phyloP scores from a whole-genome alignment of 1,284 basidiomycete genomes.

The Xanthoconium separans region DNA sequence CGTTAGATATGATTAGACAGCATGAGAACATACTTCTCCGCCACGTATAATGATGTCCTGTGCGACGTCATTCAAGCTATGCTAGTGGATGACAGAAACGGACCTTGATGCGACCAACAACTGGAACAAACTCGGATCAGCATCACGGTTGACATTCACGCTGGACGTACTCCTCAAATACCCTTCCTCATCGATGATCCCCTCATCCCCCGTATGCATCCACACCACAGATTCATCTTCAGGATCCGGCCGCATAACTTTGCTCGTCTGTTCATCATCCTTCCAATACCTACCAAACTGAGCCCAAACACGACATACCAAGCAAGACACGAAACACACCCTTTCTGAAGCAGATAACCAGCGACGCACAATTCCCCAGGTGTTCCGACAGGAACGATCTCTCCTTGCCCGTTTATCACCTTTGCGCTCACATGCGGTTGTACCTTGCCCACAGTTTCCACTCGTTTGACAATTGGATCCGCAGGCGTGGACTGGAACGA shows the following conservation, averaged over 20 bases:
- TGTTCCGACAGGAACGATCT: slow-evolving; percentile 60
- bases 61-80: slow-evolving; percentile 2
- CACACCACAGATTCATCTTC: slow-evolving; percentile 60
- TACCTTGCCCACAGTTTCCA: slow-evolving; percentile 78
- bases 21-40: slow-evolving; percentile 56
- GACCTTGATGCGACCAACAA: slow-evolving; percentile 77
- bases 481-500: slow-evolving; percentile 73
- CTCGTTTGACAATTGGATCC: slow-evolving; percentile 70
- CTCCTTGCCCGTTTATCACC: slow-evolving; percentile 58
- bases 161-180: slow-evolving; percentile 62
- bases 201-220: slow-evolving; percentile 88
- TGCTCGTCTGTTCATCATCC: slow-evolving; percentile 67
- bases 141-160: background rate
- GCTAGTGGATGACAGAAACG: background rate
- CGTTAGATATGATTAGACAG: background rate
- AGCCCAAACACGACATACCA: background rate
- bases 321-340: slow-evolving; percentile 40
- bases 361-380: slow-evolving; percentile 76
- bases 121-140: slow-evolving; percentile 36
- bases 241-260: slow-evolving; percentile 54
- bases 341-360: slow-evolving; percentile 79
- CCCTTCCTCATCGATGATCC: slow-evolving; percentile 79
- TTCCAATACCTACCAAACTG: slow-evolving; percentile 66
- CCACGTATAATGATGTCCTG: slow-evolving; percentile 87
- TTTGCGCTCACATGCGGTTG: slow-evolving; percentile 80